phyloP scores from a whole-genome alignment of 176 grass and related monocot species.

The Rhipidocladum racemiflorum region DNA sequence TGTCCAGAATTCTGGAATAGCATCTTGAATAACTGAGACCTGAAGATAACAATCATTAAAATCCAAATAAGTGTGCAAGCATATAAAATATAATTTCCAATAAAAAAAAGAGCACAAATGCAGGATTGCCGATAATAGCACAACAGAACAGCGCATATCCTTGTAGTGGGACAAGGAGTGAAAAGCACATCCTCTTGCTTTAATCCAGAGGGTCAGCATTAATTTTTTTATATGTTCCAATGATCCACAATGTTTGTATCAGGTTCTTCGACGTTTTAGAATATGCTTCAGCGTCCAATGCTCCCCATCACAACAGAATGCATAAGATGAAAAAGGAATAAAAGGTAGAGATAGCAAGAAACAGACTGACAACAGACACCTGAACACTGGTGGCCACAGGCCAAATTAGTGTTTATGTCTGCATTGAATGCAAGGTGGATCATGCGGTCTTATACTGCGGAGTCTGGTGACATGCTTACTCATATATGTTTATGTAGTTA shows the following conservation, averaged over 20 bases:
- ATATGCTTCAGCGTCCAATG: slow-evolving; percentile 79
- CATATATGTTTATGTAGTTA: too few relatives aligned
- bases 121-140: slow-evolving; percentile 5
- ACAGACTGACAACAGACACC: neutral
- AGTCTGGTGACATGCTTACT: too few relatives aligned
- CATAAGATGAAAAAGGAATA: slow-evolving; percentile 58
- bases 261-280: slow-evolving; percentile 54
- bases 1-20: slow-evolving; percentile 73
- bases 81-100: slow-evolving; percentile 21
- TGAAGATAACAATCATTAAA: slow-evolving; percentile 38
- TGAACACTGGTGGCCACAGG: slow-evolving; percentile 9
- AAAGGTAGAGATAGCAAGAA: slow-evolving; percentile 23
- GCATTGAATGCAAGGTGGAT: neutral
- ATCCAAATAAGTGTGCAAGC: neutral
- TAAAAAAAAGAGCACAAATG: slow-evolving; percentile 21
- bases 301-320: slow-evolving; percentile 76
- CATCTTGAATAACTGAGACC: slow-evolving; percentile 73
- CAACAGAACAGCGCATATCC: slow-evolving; percentile 44
- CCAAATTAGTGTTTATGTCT: slow-evolving; percentile 4
- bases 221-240: slow-evolving; percentile 61
- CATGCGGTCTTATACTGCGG: too few relatives aligned
- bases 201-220: slow-evolving; percentile 54
- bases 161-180: slow-evolving; percentile 79
- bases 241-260: slow-evolving; percentile 69
- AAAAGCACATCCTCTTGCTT: slow-evolving; percentile 78